Percentiles rank a stretch among this genome's conserved stretches.
Evolutionary conservation across 2,329 filamentous ascomycete genomes (phyloP).

Genomic region (Penicillium vulpinum): DNA sequence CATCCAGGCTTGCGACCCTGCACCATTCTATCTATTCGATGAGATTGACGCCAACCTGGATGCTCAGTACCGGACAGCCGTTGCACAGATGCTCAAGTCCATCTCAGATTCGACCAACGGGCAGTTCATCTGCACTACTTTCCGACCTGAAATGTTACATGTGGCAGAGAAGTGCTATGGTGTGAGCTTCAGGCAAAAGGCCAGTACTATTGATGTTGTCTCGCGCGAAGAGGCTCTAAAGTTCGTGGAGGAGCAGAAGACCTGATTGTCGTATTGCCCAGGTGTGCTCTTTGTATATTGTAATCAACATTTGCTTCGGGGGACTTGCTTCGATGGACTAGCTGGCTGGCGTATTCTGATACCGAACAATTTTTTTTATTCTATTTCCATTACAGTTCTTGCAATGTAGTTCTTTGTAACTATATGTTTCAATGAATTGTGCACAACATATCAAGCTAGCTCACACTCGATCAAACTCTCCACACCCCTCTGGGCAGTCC

Average conservation of each 20-base stretch:
- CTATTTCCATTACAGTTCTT: not conserved
- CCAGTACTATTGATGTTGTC: conserved; percentile 89
- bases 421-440: not conserved
- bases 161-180: conserved; percentile 98
- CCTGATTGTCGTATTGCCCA: conserved; percentile 21
- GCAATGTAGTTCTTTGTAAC: not conserved
- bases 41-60: conserved; percentile 98
- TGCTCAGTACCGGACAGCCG: conserved; percentile 94
- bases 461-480: conserved; percentile 29
- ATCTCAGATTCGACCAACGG: conserved; percentile 63
- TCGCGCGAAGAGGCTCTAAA: conserved; percentile 81
- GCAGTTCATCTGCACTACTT: conserved; percentile 98
- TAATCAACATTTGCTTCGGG: conserved; percentile 10
- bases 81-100: conserved; percentile 81
- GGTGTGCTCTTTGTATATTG: conserved; percentile 13
- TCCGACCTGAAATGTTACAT: conserved; percentile 91
- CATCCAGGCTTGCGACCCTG: conserved; percentile 96
- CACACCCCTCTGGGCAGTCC: conserved; percentile 21
- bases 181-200: conserved; percentile 88
- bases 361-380: conserved; percentile 14
- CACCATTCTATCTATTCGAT: conserved; percentile 98
- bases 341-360: conserved; percentile 18
- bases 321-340: conserved; percentile 19
- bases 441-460: conserved; percentile 6
- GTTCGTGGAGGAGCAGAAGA: conserved; percentile 85